Evolutionary conservation across 2,329 filamentous ascomycete species (phyloP).

Genomic region (Furcasterigmium sp.): DNA sequence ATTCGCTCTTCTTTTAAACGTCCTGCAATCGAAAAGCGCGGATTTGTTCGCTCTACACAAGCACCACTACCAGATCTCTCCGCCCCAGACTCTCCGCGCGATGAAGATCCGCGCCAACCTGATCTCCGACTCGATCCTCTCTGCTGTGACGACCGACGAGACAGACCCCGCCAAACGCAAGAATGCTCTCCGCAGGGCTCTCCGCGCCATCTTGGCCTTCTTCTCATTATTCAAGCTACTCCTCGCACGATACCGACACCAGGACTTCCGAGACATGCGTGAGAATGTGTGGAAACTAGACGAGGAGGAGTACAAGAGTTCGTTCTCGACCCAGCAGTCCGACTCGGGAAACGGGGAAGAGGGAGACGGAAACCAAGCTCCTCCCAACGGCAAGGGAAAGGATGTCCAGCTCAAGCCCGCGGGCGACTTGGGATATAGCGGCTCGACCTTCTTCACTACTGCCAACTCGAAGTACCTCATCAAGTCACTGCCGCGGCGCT

Average conservation of each 20-base stretch:
- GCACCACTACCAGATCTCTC: no score
- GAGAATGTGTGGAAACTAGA: conserved; percentile 23
- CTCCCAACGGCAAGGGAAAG: conserved; percentile 22
- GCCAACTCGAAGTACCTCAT: conserved; percentile 61
- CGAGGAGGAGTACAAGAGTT: conserved; percentile 31
- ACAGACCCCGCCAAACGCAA: conserved; percentile 4
- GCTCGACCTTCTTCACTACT: conserved; percentile 71
- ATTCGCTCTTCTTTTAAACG: no score
- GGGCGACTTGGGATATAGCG: conserved; percentile 68
- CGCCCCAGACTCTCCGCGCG: no score
- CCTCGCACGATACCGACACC: conserved; percentile 19
- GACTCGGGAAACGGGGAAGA: conserved; percentile 45
- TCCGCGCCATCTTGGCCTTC: conserved; percentile 25
- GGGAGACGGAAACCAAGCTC: conserved; percentile 29
- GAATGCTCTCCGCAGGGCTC: conserved; percentile 15
- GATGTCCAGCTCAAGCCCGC: conserved; percentile 43
- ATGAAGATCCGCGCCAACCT: conserved; percentile 29
- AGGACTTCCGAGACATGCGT: conserved; percentile 21
- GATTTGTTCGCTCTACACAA: no score
- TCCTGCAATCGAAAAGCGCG: no score
- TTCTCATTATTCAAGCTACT: conserved; percentile 26
- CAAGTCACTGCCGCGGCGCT: conserved; percentile 64
- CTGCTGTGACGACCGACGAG: conserved; percentile 41
- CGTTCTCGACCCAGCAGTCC: conserved; percentile 22
- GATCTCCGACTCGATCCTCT: conserved; percentile 53